Evolutionary conservation across 2,329 filamentous ascomycete genomes (phyloP), one percentile per base, ranked within the genome.

Genomic region (Colletotrichum lupini): DNA sequence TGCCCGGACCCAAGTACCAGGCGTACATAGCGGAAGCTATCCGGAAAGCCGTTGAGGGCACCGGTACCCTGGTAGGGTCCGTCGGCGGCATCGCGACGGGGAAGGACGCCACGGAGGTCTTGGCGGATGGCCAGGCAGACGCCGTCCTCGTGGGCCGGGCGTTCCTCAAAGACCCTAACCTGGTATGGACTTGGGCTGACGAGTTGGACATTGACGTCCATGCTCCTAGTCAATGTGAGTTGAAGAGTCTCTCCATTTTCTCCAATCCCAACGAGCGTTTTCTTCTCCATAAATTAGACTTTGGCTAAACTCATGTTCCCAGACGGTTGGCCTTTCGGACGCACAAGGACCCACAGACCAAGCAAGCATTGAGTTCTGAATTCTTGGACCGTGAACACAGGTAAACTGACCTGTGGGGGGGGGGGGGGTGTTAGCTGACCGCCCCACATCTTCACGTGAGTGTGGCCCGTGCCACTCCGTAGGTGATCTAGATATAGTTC

Each of bases 21-120:
- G 90, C 88, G 0, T 90, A 89, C 0, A 92, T 93, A 76, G 90
- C 93, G 0, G 88, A 91, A 74, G 87, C 79, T 0, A 73, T 95
- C 57, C 94, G 94, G 84, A 87, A 91, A 77, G 91, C 88, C 11
- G 88, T 95, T 9, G 91, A 90, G 0, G 90, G 92, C 71, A 92
- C 80, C 57, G 60, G 59, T 4, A 35, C 82, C 65, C 30, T 80
- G 2, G 83, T 87, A 22, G 78, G 81, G 1, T 80, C 86, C 0
- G 87, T 89, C 0, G 87, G 87, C 1, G 81, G 77, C 60, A 87
- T 89, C 71, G 83, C 77, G 0, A 81, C 73, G 9, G 87, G 83
- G 0, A 81, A 77, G 35, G 80, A 85, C 42, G 87, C 88, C 0
- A 82, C 88, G 74, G 81, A 85, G 5, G 77, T 89, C 14, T 69